Evolutionary conservation across 305 asterid species (phyloP).

Genomic region (Andrographis paniculata): DNA sequence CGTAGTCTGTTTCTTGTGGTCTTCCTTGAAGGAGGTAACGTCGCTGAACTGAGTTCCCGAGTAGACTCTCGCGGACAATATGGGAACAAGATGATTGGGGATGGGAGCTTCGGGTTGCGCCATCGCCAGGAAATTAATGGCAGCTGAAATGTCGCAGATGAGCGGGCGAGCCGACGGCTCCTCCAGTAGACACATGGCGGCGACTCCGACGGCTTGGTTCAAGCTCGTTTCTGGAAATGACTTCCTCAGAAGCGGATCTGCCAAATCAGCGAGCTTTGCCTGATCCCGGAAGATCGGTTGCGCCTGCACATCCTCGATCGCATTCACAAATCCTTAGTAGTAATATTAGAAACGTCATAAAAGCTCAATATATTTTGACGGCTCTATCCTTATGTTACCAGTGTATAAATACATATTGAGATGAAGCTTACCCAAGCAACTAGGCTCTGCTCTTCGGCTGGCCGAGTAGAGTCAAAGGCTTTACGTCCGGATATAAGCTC

Average conservation of each 20-base stretch:
- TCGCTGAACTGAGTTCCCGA: conserved; percentile 12
- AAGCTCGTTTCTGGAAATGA: conserved; percentile 47
- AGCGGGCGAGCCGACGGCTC: conserved; percentile 79
- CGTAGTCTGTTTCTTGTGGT: neutral
- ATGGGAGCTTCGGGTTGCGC: conserved; percentile 43
- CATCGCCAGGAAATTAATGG: conserved; percentile 62
- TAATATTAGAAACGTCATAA: too few species aligned
- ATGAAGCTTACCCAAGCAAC: conserved; percentile 85
- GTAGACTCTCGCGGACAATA: conserved; percentile 22
- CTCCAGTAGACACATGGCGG: conserved; percentile 90
- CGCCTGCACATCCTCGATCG: too few species aligned
- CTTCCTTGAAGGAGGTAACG: neutral
- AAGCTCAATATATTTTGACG: too few species aligned
- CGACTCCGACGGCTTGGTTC: conserved; percentile 85
- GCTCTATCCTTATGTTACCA: too few species aligned
- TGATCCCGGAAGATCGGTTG: conserved; percentile 64
- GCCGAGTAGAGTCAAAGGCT: conserved; percentile 60
- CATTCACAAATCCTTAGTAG: too few species aligned
- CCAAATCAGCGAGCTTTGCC: conserved; percentile 58
- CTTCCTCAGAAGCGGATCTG: conserved; percentile 60
- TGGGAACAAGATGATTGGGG: conserved; percentile 29
- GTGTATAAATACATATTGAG: too few species aligned
- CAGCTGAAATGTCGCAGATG: conserved; percentile 62
- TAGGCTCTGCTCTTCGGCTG: conserved; percentile 62
- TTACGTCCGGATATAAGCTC: conserved; percentile 85